Conservation (phyloP, 208 protist genomes). For the Blechomonas ayalai region DNA sequence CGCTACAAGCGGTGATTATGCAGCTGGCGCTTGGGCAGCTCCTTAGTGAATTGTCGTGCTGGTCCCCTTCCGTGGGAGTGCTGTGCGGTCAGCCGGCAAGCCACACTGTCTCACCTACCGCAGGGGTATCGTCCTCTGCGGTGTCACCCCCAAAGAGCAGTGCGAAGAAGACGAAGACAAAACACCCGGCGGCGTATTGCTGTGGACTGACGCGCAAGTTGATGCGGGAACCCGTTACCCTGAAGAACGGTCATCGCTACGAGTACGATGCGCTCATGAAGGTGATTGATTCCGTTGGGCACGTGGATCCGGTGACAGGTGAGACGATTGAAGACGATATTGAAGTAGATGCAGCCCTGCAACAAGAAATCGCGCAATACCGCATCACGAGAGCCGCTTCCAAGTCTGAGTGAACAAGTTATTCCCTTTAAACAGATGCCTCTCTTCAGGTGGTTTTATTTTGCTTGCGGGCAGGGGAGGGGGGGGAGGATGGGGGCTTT, state of each 20-base stretch:
- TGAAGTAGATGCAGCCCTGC: conserved; percentile 55
- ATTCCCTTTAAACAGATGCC: too few species aligned
- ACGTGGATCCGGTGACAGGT: conserved; percentile 76
- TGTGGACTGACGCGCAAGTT: conserved; percentile 81
- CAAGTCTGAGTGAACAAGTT: too few species aligned
- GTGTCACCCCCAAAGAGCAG: neutral
- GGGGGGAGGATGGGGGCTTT: too few species aligned
- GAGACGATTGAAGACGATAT: conserved; percentile 63
- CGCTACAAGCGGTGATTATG: conserved; percentile 66
- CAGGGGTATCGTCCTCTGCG: too few species aligned
- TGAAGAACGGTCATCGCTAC: conserved; percentile 68
- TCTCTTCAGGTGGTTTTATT: too few species aligned
- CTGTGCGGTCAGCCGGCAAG: conserved; percentile 3
- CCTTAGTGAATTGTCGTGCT: conserved; percentile 50
- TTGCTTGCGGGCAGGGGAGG: too few species aligned
- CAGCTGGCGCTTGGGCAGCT: conserved; percentile 64
- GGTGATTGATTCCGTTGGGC: conserved; percentile 71
- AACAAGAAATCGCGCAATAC: conserved; percentile 83
- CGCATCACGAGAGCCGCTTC: conserved; percentile 42
- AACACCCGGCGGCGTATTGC: conserved; percentile 62
- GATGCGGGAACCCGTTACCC: conserved; percentile 84
- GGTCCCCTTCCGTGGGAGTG: conserved; percentile 11
- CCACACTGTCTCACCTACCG: neutral
- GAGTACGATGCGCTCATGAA: conserved; percentile 74
- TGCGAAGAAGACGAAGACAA: conserved; percentile 32